Percentiles rank a stretch among this genome's conserved stretches.
phyloP scores from a whole-genome alignment of 2,329 filamentous ascomycete genomes.

The Sporothrix curviconia region DNA sequence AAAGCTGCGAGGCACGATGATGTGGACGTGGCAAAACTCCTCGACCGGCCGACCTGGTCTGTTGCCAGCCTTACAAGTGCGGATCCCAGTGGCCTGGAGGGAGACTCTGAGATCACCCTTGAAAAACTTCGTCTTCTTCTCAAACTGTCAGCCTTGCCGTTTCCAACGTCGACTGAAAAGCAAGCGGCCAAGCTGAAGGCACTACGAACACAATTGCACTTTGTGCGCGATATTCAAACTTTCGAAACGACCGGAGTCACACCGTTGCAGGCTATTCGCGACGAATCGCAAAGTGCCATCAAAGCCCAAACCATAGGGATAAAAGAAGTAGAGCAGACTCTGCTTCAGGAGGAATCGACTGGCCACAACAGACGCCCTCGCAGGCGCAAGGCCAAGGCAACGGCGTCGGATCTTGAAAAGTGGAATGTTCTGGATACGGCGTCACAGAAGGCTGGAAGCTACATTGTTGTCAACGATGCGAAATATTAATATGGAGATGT shows the following conservation, averaged over 20 bases:
- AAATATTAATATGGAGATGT: no score
- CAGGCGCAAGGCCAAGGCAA: slow-evolving; percentile 26
- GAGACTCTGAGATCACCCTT: slow-evolving; percentile 48
- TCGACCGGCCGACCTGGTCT: slow-evolving; percentile 68
- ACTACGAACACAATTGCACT: slow-evolving; percentile 76
- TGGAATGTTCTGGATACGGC: slow-evolving; percentile 68
- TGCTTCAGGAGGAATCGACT: slow-evolving; percentile 54
- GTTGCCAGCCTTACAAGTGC: slow-evolving; percentile 60
- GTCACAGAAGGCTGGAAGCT: slow-evolving; percentile 59
- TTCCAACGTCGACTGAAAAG: slow-evolving; percentile 54
- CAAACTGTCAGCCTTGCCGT: slow-evolving; percentile 79
- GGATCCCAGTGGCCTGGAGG: slow-evolving; percentile 5
- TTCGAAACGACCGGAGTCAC: slow-evolving; percentile 67
- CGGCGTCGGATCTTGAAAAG: slow-evolving; percentile 45
- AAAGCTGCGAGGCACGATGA: no score
- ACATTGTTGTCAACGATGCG: slow-evolving; percentile 67
- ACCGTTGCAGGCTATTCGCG: slow-evolving; percentile 71
- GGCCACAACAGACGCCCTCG: slow-evolving; percentile 47
- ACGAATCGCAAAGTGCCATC: slow-evolving; percentile 59
- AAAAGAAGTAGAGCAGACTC: slow-evolving; percentile 46
- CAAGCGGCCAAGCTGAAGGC: slow-evolving; percentile 66
- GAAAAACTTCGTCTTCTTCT: slow-evolving; percentile 75
- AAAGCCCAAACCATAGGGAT: slow-evolving; percentile 54
- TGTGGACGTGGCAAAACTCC: slow-evolving; percentile 9
- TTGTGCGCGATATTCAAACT: slow-evolving; percentile 78